Evolutionary conservation across 2,329 filamentous ascomycete species (phyloP).

Genomic region (Alternaria panax): DNA sequence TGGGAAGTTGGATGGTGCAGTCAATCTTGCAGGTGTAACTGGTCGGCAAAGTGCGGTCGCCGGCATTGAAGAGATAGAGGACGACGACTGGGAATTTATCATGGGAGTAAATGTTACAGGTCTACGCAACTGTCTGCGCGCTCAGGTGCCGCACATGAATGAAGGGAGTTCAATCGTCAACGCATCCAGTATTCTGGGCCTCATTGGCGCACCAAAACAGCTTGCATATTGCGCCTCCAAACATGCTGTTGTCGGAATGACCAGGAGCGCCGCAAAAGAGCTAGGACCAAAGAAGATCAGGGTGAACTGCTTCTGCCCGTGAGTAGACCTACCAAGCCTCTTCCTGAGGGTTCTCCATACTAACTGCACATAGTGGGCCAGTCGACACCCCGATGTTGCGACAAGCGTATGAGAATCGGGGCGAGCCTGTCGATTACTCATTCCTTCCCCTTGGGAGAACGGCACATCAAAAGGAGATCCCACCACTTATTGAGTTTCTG

Average conservation of each 20-base stretch:
- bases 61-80: slow-evolving; percentile 39
- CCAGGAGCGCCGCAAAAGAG: slow-evolving; percentile 51
- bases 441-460: slow-evolving; percentile 35
- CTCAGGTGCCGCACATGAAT: slow-evolving; percentile 52
- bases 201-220: slow-evolving; percentile 51
- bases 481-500: slow-evolving; percentile 58
- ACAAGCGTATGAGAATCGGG: slow-evolving; percentile 27
- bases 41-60: slow-evolving; percentile 35
- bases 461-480: slow-evolving; percentile 48
- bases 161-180: slow-evolving; percentile 51
- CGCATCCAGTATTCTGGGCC: slow-evolving; percentile 61
- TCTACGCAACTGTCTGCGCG: slow-evolving; percentile 49
- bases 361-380: slow-evolving; percentile 25
- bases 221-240: slow-evolving; percentile 51
- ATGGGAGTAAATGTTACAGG: slow-evolving; percentile 51
- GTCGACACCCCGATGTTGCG: slow-evolving; percentile 49
- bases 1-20: slow-evolving; percentile 53
- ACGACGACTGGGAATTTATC: slow-evolving; percentile 51
- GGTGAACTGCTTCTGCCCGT: slow-evolving; percentile 49
- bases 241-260: slow-evolving; percentile 53
- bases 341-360: neutral
- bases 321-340: slow-evolving; percentile 16
- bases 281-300: slow-evolving; percentile 46
- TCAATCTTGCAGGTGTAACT: slow-evolving; percentile 57
- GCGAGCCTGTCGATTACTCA: slow-evolving; percentile 26